Percentiles rank a stretch among this genome's conserved stretches.
phyloP scores from a whole-genome alignment of 495 filamentous ascomycete genomes.

The Aspergillus kassunensis region DNA sequence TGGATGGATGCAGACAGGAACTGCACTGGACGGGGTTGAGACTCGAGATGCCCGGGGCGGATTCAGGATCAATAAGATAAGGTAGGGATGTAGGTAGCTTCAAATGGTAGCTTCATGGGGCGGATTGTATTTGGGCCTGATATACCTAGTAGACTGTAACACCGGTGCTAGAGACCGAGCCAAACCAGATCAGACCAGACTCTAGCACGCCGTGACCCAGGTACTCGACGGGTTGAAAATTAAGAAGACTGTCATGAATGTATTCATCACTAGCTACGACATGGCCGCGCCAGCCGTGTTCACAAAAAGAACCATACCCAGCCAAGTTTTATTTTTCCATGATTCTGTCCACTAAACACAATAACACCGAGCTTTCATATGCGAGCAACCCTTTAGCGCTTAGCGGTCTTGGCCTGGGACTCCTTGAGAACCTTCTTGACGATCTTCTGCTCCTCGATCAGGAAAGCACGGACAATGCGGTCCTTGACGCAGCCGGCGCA shows the following conservation, averaged over 20 bases:
- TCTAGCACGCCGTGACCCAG: no score
- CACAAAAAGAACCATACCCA: conserved; percentile 26
- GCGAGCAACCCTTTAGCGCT: conserved; percentile 48
- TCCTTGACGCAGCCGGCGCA: conserved; percentile 99
- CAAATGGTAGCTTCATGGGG: no score
- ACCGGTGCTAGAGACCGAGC: no score
- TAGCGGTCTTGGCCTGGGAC: conserved; percentile 69
- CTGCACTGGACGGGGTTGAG: no score
- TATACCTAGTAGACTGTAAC: not conserved
- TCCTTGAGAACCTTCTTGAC: conserved; percentile 99
- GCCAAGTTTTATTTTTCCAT: conserved; percentile 35
- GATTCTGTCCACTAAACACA: conserved; percentile 36
- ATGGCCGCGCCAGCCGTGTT: conserved; percentile 20
- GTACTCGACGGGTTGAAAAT: not conserved
- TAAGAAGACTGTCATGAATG: conserved; percentile 17
- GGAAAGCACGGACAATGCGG: conserved; percentile 91
- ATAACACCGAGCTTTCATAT: conserved; percentile 39
- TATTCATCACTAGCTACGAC: conserved; percentile 21
- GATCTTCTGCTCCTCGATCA: conserved; percentile 99
- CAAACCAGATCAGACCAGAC: not conserved
- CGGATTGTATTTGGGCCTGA: not conserved
- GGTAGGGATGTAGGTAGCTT: no score
- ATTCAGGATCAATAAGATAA: not conserved
- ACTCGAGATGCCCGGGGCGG: not conserved
- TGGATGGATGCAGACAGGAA: no score